Evolutionary conservation across 441 rosid species (phyloP).

Genomic region (Sinapis alba): DNA sequence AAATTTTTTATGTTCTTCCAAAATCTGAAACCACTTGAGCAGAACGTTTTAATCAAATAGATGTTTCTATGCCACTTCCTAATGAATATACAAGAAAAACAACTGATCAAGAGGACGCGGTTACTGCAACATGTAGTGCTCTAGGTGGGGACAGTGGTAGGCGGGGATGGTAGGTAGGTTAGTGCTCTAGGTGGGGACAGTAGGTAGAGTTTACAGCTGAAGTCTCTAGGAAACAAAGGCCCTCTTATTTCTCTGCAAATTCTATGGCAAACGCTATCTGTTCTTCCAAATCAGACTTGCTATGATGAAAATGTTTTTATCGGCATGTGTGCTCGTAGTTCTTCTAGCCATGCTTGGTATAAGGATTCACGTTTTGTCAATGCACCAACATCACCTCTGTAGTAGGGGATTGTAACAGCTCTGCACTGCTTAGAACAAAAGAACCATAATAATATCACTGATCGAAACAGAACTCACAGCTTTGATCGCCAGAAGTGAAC

Average conservation of each 20-base stretch:
- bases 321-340: slow-evolving; percentile 59
- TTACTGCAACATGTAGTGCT: too few relatives aligned
- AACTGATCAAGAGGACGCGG: neutral
- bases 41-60: neutral
- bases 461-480: neutral
- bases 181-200: neutral
- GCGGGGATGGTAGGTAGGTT: too few relatives aligned
- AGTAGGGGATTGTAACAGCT: slow-evolving; percentile 60
- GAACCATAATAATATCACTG: neutral
- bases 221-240: slow-evolving; percentile 56
- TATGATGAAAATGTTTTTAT: slow-evolving; percentile 60
- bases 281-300: slow-evolving; percentile 52
- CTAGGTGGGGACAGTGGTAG: slow-evolving; percentile 32
- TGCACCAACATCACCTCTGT: slow-evolving; percentile 62
- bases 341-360: slow-evolving; percentile 61
- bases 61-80: neutral
- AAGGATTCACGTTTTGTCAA: slow-evolving; percentile 50
- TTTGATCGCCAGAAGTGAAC: too few relatives aligned
- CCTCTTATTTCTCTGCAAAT: slow-evolving; percentile 58
- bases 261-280: too few relatives aligned
- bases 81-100: neutral
- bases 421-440: slow-evolving; percentile 50
- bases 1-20: neutral
- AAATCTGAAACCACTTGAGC: neutral
- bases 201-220: slow-evolving; percentile 51